Base-by-base conservation (phyloP, 2,329 filamentous ascomycete genomes). In the Penicillium sclerotiorum region DNA sequence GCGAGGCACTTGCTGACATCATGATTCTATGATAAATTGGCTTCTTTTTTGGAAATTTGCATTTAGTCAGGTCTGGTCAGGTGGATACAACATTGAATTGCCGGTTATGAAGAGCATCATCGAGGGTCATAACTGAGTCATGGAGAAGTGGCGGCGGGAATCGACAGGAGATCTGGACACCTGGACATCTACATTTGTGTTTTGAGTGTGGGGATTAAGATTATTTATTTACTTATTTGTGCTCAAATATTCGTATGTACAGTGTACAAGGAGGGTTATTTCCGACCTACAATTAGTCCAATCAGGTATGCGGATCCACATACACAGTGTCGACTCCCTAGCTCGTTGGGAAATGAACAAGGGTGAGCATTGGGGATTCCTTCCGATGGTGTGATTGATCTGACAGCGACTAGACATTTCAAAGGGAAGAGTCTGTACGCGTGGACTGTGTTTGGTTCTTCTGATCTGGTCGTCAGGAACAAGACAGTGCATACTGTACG, bases 1-100 rank as follows among this genome's bases (percentile, higher is more conserved):
- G 41, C 39, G 44, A 47, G 33, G 55, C 48, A 45, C 43, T 38
- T 35, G 42, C 42, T 57, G 49, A 56, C 49, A 60, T 53, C 50
- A 58, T 56, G n/a, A n/a, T n/a, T n/a, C n/a, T n/a, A n/a, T n/a
- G n/a, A n/a, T n/a, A n/a, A n/a, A n/a, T n/a, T n/a, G n/a, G n/a
- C n/a, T n/a, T n/a, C 30, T 28, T 33, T 27, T 15, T 41, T 46
- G 15, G 1, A 5, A 15, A 15, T 9, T 11, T 35, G 45, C 13
- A 5, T 35, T n/a, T 15, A 20, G 18, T n/a, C 22, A 18, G 17
- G 2, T 22, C 23, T 20, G 21, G 43, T 13, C 32, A 25, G 27
- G 43, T 39, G 23, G 1, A n/a, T 15, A 42, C 17, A 41, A 39
- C 5, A 17, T 33, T 3, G 20, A 36, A 3, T 18, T 23, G 3